Evolutionary conservation across 345 rosid genomes (phyloP), one percentile per base, ranked within the genome.

Genomic region (Boechera retrofracta): DNA sequence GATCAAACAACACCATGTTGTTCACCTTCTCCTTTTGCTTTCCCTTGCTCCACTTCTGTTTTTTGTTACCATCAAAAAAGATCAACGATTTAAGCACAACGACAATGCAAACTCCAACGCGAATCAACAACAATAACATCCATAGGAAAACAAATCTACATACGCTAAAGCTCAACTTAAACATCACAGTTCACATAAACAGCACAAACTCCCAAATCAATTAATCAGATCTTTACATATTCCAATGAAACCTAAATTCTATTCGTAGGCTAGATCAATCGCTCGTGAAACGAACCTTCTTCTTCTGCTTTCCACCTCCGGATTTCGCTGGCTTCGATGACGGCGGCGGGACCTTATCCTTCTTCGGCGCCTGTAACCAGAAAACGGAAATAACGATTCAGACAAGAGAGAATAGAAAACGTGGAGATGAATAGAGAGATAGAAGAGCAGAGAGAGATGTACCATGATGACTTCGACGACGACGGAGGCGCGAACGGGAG

Each of bases 1-100:
- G 95, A 72, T 91, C 97, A 78, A 91, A 91, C 80, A 89, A 64
- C 64, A 91, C 95, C 97, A 88, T 88, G 86, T 91, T 91, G 89
- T 91, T 91, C 82, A 91, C 97, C 83, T 91, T 91, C 85, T 91
- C 96, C 91, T 91, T 90, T 77, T 91, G 96, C 86, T 91, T 88
- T 70, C 93, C 96, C 79, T 91, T 91, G 86, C 93, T 89, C 96
- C 93, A 91, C 86, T 91, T 91, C 91, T 88, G 81, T 76, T 41
- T 63, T 69, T 54, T 13, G 13, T 61, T 7, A 73, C 49, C 55
- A 63, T 10, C 29, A n/a, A 35, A 13, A 3, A 0, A 42, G 18
- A 45, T 4, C 35, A 36, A 52, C 55, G 5, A 41, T 5, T 11
- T 60, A 36, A 60, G 61, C 45, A 58, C 32, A 66, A 35, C 4